phyloP scores from a whole-genome alignment of 345 rosid genomes.

The Firmiana major region DNA sequence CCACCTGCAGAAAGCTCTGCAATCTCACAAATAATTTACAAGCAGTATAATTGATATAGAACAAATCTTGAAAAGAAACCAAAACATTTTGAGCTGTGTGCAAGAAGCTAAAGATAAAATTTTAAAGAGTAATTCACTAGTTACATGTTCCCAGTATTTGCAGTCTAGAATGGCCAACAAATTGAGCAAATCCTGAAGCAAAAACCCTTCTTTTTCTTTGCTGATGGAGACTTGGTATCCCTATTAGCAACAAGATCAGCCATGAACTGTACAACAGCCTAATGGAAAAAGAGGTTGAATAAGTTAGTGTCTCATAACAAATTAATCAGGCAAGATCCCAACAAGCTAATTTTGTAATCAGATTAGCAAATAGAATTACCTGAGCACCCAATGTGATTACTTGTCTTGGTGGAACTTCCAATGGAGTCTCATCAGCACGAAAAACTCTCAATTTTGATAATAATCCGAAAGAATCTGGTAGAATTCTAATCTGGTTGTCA shows the following conservation, averaged over 20 bases:
- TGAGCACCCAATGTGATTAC: conserved; percentile 51
- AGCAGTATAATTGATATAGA: neutral
- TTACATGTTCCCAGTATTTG: conserved; percentile 1
- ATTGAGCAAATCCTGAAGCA: conserved; percentile 31
- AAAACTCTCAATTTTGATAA: conserved; percentile 47
- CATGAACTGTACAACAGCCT: conserved; percentile 62
- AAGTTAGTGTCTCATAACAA: neutral
- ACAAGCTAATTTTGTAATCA: neutral
- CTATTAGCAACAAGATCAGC: conserved; percentile 33
- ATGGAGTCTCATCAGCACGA: conserved; percentile 53
- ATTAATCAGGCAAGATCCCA: neutral
- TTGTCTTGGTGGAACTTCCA: conserved; percentile 58
- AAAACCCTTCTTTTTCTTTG: conserved; percentile 30
- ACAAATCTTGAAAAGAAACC: conserved; percentile 8
- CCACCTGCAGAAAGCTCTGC: neutral
- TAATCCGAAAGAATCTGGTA: conserved; percentile 56
- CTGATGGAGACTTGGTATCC: conserved; percentile 20
- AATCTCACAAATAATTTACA: neutral
- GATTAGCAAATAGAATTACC: conserved; percentile 28
- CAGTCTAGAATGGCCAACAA: conserved; percentile 14
- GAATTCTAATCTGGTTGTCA: conserved; percentile 47
- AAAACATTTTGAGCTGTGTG: conserved; percentile 11
- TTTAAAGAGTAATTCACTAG: neutral
- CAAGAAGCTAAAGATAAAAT: neutral
- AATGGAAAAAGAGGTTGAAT: conserved; percentile 8